Base-by-base conservation (phyloP, 306 rosid genomes). In the Corylus heterophylla region DNA sequence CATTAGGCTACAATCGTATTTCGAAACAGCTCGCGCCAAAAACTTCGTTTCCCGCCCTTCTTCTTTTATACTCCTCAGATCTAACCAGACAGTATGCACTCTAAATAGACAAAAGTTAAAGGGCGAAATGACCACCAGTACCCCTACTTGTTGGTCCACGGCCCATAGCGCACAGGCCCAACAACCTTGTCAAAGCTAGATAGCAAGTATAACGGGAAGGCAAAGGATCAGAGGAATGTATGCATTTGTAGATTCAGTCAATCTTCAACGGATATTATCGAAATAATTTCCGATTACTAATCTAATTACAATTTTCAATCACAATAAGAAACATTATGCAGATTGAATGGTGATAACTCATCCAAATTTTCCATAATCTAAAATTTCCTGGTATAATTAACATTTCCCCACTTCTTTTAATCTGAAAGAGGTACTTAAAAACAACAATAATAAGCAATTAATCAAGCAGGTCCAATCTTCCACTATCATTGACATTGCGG, bases 401-500 rank as follows among this genome's bases (percentile, higher is more conserved):
- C 72, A 39, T 39, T 13, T 42, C 49, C 31, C 13, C 51, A 18
- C 51, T 18, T n/a, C 8, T 42, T 67, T 42, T 22, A 51, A 6
- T 18, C 69, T 14, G 17, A 64, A 86, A 81, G 77, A 51, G 44
- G 72, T 75, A 52, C 74, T 75, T 54, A 54, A 83, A 83, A 73
- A n/a, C 18, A n/a, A 78, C 80, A 79, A 78, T 73, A 72, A 56
- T 67, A 74, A 44, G 31, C 71, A 56, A 8, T 67, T 58, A 35
- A 51, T 16, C 20, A 37, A 61, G 72, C 66, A 39, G 48, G 58
- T 20, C 3, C 35, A 74, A 8, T 42, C 35, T 55, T 56, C 48
- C 54, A 76, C 17, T 0, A 76, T 83, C 83, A 83, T 83, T 85
- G 85, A 73, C 89, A 85, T 50, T 88, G 90, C 25, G 98, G 93